phyloP scores from a whole-genome alignment of 345 rosid genomes.

The Pelargonium nanum region DNA sequence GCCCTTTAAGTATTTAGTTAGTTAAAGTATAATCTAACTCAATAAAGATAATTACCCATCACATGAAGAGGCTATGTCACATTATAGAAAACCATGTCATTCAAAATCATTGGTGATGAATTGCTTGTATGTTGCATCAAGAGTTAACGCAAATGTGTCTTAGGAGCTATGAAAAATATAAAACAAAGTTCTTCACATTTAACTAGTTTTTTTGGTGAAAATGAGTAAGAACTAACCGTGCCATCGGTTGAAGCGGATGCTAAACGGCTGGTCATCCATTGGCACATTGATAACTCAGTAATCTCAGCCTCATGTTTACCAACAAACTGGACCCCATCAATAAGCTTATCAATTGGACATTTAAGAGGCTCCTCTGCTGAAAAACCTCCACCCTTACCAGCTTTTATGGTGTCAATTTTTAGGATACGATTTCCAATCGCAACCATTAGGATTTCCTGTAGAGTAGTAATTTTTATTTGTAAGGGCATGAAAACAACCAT shows the following conservation, averaged over 20 bases:
- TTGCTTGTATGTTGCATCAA: background rate
- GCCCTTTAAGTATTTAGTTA: background rate
- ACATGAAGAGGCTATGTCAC: background rate
- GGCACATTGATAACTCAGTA: constrained; percentile 68
- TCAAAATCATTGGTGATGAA: no score
- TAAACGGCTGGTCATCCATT: constrained; percentile 62
- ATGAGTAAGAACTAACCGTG: constrained; percentile 29
- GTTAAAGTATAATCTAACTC: background rate
- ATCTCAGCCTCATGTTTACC: constrained; percentile 67
- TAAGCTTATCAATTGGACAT: constrained; percentile 42
- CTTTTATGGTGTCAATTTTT: constrained; percentile 50
- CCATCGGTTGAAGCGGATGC: constrained; percentile 77
- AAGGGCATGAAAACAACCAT: background rate
- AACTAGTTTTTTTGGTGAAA: background rate
- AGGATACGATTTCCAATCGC: constrained; percentile 51
- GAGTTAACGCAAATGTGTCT: background rate
- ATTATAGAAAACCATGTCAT: no score
- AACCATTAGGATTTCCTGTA: constrained; percentile 60
- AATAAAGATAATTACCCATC: background rate
- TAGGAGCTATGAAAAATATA: background rate
- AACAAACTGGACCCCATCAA: constrained; percentile 60
- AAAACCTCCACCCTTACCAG: constrained; percentile 36
- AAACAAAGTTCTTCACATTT: background rate
- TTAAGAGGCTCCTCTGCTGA: constrained; percentile 50
- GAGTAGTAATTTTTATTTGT: constrained; percentile 2